Evolutionary conservation across 2,329 filamentous ascomycete genomes (phyloP).

Genomic region (Stagonosporopsis vannaccii): DNA sequence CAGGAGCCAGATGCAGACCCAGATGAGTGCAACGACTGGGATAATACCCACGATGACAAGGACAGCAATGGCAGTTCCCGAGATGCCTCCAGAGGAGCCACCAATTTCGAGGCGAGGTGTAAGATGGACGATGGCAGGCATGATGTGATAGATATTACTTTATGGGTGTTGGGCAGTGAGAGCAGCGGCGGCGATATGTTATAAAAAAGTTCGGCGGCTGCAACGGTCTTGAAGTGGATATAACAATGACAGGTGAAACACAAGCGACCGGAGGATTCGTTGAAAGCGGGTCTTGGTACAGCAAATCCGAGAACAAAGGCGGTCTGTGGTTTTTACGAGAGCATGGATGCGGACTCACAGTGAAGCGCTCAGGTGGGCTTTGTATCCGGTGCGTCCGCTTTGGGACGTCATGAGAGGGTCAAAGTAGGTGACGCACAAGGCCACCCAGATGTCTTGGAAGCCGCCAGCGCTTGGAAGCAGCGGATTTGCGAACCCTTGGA

Average conservation of each 20-base stretch:
- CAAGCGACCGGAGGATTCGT: slow-evolving; percentile 18
- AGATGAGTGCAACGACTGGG: slow-evolving; percentile 33
- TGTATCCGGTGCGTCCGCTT: slow-evolving; percentile 29
- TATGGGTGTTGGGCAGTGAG: not conserved
- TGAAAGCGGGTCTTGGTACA: slow-evolving; percentile 22
- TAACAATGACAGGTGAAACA: slow-evolving; percentile 18
- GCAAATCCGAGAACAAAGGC: slow-evolving; percentile 15
- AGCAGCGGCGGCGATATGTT: not conserved
- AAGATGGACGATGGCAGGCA: slow-evolving; percentile 29
- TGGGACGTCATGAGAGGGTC: slow-evolving; percentile 26
- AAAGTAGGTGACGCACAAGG: slow-evolving; percentile 23
- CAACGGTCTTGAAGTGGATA: slow-evolving; percentile 14
- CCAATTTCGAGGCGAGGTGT: slow-evolving; percentile 24
- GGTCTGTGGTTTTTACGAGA: slow-evolving; percentile 23
- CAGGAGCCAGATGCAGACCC: slow-evolving; percentile 38
- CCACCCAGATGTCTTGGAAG: slow-evolving; percentile 20
- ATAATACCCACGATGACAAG: slow-evolving; percentile 36
- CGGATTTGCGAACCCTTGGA: slow-evolving; percentile 8
- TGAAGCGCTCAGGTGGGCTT: slow-evolving; percentile 28
- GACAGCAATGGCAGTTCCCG: slow-evolving; percentile 30
- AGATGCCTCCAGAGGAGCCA: slow-evolving; percentile 19
- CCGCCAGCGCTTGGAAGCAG: slow-evolving; percentile 23
- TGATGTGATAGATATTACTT: slow-evolving; percentile 9
- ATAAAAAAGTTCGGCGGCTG: slow-evolving; percentile 15
- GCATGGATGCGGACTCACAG: slow-evolving; percentile 18